Evolutionary conservation across 1,284 basidiomycete species (phyloP), one percentile per base, ranked within the genome.

Genomic region (Cutaneotrichosporon sp.): DNA sequence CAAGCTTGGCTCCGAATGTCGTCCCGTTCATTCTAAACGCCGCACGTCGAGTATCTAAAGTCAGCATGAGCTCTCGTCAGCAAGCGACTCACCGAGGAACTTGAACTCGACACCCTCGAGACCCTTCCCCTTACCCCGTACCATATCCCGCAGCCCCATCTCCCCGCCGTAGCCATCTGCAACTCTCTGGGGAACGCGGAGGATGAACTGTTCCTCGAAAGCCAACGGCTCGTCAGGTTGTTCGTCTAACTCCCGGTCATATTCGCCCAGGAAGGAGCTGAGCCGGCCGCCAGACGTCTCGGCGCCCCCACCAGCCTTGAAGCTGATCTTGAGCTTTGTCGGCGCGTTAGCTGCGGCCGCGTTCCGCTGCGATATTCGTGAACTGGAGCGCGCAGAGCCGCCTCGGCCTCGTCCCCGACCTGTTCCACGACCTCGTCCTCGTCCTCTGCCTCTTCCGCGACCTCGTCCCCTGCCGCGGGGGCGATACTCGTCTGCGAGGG

Each of bases 161-260:
- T 50, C 54, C 10, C 68, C 62, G 11, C 49, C 51, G 24, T 43
- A 58, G 11, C 66, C 72, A n/a, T 72, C 71, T 47, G 75, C 72
- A 4, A 77, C 58, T 17, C 74, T 88, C 4, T 85, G 83, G 0
- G 91, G 91, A 79, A 98, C 84, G 35, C 93, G 78, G 27, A 99
- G 77, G 52, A 99, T 86, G 70, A 98, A 96, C 68, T 98, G 94
- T 75, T 99, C 96, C 75, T 99, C 96, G 66, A 98, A 97, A 4
- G 85, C 85, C 54, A 98, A 75, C 31, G 79, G 79, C 52, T 82
- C 81, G 46, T 97, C 93, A 57, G 96, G 90, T 57, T 94, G 89
- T 56, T 90, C 92, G 72, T 99, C 94, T 50, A 98, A 78, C 70
- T 97, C 96, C 37, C 94, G 79, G 75, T 97, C 92, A 70, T 90